Evolutionary conservation across 2,329 filamentous ascomycete species (phyloP), one percentile per base, ranked within the genome.

Genomic region (Aspergillus novofumigatus): DNA sequence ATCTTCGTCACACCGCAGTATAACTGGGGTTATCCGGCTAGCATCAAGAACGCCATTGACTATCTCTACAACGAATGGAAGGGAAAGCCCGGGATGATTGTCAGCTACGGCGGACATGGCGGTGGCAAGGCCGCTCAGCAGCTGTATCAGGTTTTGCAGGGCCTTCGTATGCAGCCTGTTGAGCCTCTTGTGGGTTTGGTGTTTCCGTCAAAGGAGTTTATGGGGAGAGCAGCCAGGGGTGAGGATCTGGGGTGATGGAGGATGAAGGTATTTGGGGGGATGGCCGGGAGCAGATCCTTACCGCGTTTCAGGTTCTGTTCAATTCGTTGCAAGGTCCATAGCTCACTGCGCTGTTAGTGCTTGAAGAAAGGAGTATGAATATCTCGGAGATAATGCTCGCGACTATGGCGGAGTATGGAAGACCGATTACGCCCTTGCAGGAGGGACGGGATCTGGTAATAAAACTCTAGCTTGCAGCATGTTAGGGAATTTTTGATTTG

Each of bases 21-120:
- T 65, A 86, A 87, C 72, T 80, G 73, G 66, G 78, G 81, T 25
- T 70, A 84, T 5, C 74, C 83, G 0, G 83, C 79, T 0, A 77
- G 73, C 6, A 70, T 83, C 51, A 87, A 87, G 74, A 87, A 86
- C 65, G 83, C 84, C 5, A 77, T 87, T 55, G 85, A 87, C 66
- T 86, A 84, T 64, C 75, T 87, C 0, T 80, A 77, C 62, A 72
- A 85, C 62, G 83, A 86, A 65, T 86, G 82, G 81, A 77, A 69
- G 25, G 81, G 78, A 8, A 86, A 86, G 67, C 80, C 82, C 0
- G 77, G 76, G 20, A 71, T 73, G 49, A 74, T 86, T 55, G 76
- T 86, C 26, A 81, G 76, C 55, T 86, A 86, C 69, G 83, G 84
- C 4, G 76, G 76, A 0, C 66, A 69, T 26, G 77, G 77, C 1